Evolutionary conservation across 2,329 filamentous ascomycete species (phyloP).

Genomic region (Myriosclerotinia curreyana): DNA sequence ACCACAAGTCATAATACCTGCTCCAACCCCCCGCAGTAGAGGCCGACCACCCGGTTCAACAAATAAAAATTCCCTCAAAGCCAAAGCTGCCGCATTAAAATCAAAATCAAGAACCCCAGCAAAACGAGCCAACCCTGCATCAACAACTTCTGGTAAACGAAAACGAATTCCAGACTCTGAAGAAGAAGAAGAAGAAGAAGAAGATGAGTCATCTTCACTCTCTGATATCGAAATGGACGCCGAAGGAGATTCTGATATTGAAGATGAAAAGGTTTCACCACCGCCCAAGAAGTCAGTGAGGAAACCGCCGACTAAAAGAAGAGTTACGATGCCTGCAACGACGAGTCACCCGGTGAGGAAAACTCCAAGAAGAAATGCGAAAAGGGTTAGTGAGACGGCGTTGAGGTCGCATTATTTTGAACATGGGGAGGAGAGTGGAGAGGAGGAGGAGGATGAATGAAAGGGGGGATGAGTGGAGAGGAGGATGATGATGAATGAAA

Average conservation of each 20-base stretch:
- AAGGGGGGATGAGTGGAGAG: slow-evolving; percentile 20
- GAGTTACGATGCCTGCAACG: slow-evolving; percentile 13
- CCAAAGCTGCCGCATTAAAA: slow-evolving; percentile 19
- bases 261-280: not conserved
- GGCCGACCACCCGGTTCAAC: slow-evolving; percentile 28
- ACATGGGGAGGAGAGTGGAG: slow-evolving; percentile 30
- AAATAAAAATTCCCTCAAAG: slow-evolving; percentile 20
- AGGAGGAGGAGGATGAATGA: not conserved
- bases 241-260: slow-evolving; percentile 1
- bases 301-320: slow-evolving; percentile 18
- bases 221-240: slow-evolving; percentile 10
- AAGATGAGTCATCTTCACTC: slow-evolving; percentile 6
- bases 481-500: not conserved
- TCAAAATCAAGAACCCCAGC: slow-evolving; percentile 5
- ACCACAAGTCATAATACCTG: slow-evolving; percentile 8
- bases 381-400: slow-evolving; percentile 33
- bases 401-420: slow-evolving; percentile 38
- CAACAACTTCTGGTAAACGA: slow-evolving; percentile 20
- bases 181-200: slow-evolving; percentile 23
- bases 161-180: slow-evolving; percentile 26
- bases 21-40: slow-evolving; percentile 25
- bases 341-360: slow-evolving; percentile 24
- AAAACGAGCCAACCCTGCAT: slow-evolving; percentile 6
- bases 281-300: not conserved
- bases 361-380: slow-evolving; percentile 33